A percentile compares a stretch with the other conserved stretches of the same genome.
Conservation (phyloP, 768 basidiomycete species). For the Pholiota conissans region DNA sequence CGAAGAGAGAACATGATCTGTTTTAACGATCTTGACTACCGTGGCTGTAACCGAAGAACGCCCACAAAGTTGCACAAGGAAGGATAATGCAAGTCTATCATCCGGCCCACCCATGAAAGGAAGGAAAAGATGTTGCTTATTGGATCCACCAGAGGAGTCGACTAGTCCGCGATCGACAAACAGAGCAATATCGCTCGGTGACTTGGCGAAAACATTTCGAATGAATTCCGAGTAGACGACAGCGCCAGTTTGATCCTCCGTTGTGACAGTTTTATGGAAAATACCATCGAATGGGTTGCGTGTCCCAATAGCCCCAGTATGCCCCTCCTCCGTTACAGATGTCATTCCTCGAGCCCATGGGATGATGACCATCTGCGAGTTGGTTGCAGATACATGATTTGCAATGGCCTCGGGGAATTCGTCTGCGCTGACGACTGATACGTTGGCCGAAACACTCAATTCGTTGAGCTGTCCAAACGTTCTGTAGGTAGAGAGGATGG, state of each 20-base stretch:
- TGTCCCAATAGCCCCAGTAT: slow-evolving; percentile 19
- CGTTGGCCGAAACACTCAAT: slow-evolving; percentile 62
- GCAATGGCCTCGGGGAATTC: slow-evolving; percentile 70
- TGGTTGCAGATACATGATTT: slow-evolving; percentile 55
- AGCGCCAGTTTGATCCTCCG: slow-evolving; percentile 51
- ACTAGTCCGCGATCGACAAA: slow-evolving; percentile 76
- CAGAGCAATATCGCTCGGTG: slow-evolving; percentile 76
- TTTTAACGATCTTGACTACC: slow-evolving; percentile 61
- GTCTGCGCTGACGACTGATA: slow-evolving; percentile 73
- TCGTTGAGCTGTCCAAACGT: slow-evolving; percentile 76
- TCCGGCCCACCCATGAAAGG: slow-evolving; percentile 96
- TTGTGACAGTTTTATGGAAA: slow-evolving; percentile 52
- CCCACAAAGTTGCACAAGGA: slow-evolving; percentile 77
- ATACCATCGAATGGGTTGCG: slow-evolving; percentile 77
- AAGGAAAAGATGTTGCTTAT: slow-evolving; percentile 66
- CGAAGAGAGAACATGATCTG: slow-evolving; percentile 28
- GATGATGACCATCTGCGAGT: slow-evolving; percentile 75
- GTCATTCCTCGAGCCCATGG: slow-evolving; percentile 70
- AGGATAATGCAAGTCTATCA: slow-evolving; percentile 80
- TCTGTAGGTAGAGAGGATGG: slow-evolving; percentile 70
- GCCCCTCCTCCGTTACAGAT: slow-evolving; percentile 27
- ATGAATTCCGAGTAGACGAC: slow-evolving; percentile 81
- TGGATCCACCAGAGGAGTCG: slow-evolving; percentile 23
- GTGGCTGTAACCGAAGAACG: slow-evolving; percentile 69
- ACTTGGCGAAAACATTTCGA: slow-evolving; percentile 74